These are phyloP conservation scores for Trematosphaeria pertusa DNA, from an alignment of 2,329 filamentous ascomycete species.

Conservation along the genomic window DNA sequence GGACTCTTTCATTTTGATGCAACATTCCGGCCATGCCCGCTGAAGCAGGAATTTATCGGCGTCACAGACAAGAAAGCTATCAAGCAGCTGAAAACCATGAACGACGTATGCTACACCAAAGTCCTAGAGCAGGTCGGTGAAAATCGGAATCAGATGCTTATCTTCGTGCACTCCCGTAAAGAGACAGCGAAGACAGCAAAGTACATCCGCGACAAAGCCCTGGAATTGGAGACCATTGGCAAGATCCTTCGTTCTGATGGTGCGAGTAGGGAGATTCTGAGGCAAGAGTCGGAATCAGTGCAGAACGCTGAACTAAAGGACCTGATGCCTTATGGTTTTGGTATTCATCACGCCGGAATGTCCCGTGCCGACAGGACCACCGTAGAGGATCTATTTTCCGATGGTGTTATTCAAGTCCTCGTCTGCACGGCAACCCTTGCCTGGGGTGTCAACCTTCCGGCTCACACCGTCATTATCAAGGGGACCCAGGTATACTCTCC, in stretches of 20 bases:
- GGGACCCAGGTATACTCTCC: conserved; percentile 98
- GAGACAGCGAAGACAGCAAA: conserved; percentile 97
- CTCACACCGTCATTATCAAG: conserved; percentile 98
- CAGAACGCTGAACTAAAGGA: conserved; percentile 91
- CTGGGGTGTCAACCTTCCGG: conserved; percentile 98
- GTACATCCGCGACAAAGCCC: conserved; percentile 93
- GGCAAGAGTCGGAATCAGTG: conserved; percentile 81
- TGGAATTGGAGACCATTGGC: conserved; percentile 97
- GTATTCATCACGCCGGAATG: conserved; percentile 98
- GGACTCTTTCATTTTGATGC: conserved; percentile 97
- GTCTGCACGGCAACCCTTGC: conserved; percentile 98
- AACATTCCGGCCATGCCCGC: conserved; percentile 88
- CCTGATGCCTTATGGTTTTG: conserved; percentile 92
- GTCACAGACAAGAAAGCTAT: conserved; percentile 98
- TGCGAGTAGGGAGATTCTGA: conserved; percentile 85
- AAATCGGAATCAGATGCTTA: conserved; percentile 96
- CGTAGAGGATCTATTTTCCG: conserved; percentile 92
- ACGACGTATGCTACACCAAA: conserved; percentile 97
- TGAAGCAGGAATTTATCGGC: conserved; percentile 96
- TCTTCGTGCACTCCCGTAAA: conserved; percentile 97
- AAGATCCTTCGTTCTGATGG: conserved; percentile 94
- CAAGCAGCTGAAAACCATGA: conserved; percentile 99
- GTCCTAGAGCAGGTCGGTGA: conserved; percentile 94
- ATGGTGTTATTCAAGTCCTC: conserved; percentile 90
- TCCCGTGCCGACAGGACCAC: conserved; percentile 91